Evolutionary conservation across 192 early-diverging fungal genomes (phyloP).

Genomic region (Backusella sp.): DNA sequence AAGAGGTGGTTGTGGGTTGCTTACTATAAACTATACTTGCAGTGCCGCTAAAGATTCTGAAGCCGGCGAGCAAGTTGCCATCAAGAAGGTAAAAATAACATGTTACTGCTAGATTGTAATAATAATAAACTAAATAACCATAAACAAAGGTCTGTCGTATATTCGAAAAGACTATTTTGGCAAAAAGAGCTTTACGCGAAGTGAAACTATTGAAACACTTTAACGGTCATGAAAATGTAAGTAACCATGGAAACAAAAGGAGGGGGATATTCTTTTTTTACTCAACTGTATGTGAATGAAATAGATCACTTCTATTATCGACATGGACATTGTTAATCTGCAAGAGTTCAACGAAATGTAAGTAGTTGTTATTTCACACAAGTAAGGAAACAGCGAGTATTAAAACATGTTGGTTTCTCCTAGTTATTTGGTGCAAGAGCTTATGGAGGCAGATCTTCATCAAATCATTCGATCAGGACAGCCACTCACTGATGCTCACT

Average conservation of each 20-base stretch:
- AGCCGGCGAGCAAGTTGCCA: conserved; percentile 83
- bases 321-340: conserved; percentile 66
- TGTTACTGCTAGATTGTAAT: background rate
- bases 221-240: conserved; percentile 88
- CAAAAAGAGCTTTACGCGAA: conserved; percentile 86
- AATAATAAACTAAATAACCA: background rate
- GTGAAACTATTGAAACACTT: conserved; percentile 90
- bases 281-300: background rate
- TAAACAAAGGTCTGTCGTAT: conserved; percentile 67
- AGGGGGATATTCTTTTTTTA: background rate
- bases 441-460: conserved; percentile 73
- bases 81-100: conserved; percentile 61
- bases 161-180: conserved; percentile 80
- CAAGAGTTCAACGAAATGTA: conserved; percentile 48
- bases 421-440: conserved; percentile 50
- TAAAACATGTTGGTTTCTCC: background rate
- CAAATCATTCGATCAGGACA: conserved; percentile 67
- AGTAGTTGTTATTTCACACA: background rate
- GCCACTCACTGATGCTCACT: conserved; percentile 25
- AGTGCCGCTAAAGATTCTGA: conserved; percentile 85
- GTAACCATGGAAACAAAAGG: background rate
- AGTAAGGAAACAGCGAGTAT: background rate
- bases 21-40: background rate
- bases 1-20: background rate
- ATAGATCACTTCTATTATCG: conserved; percentile 44